phyloP scores from a whole-genome alignment of 129 eudicot genomes.

The Flaveria linearis region DNA sequence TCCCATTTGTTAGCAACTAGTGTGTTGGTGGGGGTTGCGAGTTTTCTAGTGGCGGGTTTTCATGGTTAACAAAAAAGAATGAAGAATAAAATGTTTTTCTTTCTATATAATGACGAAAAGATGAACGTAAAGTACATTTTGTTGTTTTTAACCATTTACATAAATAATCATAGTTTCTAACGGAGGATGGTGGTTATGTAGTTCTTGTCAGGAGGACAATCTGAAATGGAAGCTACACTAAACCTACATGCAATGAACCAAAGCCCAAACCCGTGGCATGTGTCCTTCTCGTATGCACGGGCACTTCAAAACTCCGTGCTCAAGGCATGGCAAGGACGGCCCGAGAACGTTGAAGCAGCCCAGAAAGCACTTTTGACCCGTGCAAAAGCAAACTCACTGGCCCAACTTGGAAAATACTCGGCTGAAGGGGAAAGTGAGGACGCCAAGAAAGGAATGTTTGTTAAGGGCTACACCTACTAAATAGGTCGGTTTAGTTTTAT shows the following conservation, averaged over 20 bases:
- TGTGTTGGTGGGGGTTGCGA: neutral
- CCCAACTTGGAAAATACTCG: conserved; percentile 84
- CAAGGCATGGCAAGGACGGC: conserved; percentile 88
- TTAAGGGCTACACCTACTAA: conserved; percentile 85
- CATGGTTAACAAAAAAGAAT: too few species aligned
- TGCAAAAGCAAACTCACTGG: conserved; percentile 89
- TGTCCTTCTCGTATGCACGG: conserved; percentile 87
- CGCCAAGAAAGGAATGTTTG: conserved; percentile 89
- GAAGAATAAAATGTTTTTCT: too few species aligned
- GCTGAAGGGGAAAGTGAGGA: conserved; percentile 89
- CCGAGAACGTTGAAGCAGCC: conserved; percentile 74
- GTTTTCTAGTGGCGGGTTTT: too few species aligned
- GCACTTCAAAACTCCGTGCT: conserved; percentile 87
- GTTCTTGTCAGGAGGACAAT: conserved; percentile 95
- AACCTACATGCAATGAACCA: conserved; percentile 90
- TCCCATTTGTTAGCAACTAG: too few species aligned
- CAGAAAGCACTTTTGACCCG: conserved; percentile 78
- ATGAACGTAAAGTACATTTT: conserved; percentile 7
- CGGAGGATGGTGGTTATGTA: conserved; percentile 27
- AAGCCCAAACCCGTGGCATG: conserved; percentile 95
- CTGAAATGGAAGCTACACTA: conserved; percentile 86
- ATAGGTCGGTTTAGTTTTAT: neutral
- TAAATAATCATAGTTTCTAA: neutral
- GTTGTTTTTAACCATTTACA: neutral
- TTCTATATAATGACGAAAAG: neutral